Conservation (phyloP, 2,329 filamentous ascomycete species). For the Fusarium setosum region DNA sequence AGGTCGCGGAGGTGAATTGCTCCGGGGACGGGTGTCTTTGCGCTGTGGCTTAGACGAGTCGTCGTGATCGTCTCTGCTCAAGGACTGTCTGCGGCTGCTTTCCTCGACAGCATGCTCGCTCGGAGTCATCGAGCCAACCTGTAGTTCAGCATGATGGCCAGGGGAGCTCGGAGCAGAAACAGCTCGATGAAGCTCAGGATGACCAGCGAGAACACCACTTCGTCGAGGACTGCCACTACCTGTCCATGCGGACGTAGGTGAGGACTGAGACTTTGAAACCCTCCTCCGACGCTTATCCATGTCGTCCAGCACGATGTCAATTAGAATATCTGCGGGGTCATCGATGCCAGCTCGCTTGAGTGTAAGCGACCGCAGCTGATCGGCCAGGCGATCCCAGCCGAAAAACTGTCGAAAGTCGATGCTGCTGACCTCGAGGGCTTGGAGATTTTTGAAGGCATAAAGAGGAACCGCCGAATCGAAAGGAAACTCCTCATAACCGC, state of each 20-base stretch:
- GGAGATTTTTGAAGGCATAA: constrained; percentile 97
- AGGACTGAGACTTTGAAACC: constrained; percentile 86
- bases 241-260: constrained; percentile 79
- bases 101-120: constrained; percentile 63
- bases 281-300: constrained; percentile 91
- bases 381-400: constrained; percentile 93
- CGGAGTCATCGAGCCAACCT: constrained; percentile 68
- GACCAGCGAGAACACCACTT: constrained; percentile 69
- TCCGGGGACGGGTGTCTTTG: constrained; percentile 70
- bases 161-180: constrained; percentile 75
- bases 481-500: constrained; percentile 96
- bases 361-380: constrained; percentile 89
- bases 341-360: constrained; percentile 89
- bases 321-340: constrained; percentile 88
- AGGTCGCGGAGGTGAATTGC: constrained; percentile 84
- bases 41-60: constrained; percentile 54
- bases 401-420: constrained; percentile 98
- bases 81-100: constrained; percentile 52
- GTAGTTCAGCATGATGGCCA: constrained; percentile 62
- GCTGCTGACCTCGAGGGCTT: constrained; percentile 92
- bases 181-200: constrained; percentile 75
- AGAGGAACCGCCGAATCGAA: constrained; percentile 97
- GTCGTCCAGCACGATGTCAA: constrained; percentile 94
- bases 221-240: constrained; percentile 66
- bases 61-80: constrained; percentile 60